Base-by-base conservation (phyloP, 768 basidiomycete species). In the Macrocybe gigantea region DNA sequence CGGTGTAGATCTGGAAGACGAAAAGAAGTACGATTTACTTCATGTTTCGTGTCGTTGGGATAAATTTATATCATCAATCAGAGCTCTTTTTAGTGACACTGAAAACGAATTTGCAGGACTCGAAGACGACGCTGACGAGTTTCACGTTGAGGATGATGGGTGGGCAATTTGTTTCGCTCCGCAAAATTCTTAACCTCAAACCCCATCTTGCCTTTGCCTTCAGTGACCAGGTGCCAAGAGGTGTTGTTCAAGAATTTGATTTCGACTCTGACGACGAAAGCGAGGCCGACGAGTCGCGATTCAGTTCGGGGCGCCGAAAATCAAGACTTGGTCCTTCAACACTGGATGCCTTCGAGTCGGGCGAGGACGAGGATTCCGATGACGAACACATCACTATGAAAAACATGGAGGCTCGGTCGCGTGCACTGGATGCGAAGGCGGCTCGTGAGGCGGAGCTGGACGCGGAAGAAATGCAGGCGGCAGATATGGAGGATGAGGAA, bases 371-470 rank as follows among this genome's bases (percentile, higher is more conserved):
- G 9, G 75, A 74, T n/a, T 71, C 73, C 40, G 74, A 72, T 6
- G 76, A 75, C 38, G 71, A 53, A 9, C 84, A 71, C 44, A 66
- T 83, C 33, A 93, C 89, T 6, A 81, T 82, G 66, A 78, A 77
- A 22, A 93, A 91, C 58, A 89, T 93, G 77, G 90, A 87, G 53
- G 78, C 81, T 34, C 82, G 82, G 29, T 92, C 90, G 39, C 80
- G 80, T 47, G 87, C 86, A 44, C 65, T 92, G 43, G 90, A 93
- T 55, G 82, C 74, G 14, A 68, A 75, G 53, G 82, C 80, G 5
- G 75, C 73, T 22, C 79, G 68, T 8, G 87, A 91, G 48, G 88
- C 83, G 2, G 78, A 79, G 59, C 67, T 88, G 29, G 86, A 87
- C 56, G 62, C 73, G 0, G 78, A 81, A 56, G 88, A 91, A 56